These are phyloP conservation scores for Camellia sinensis DNA, from an alignment of 148 eudicot species.

Conservation along the genomic window DNA sequence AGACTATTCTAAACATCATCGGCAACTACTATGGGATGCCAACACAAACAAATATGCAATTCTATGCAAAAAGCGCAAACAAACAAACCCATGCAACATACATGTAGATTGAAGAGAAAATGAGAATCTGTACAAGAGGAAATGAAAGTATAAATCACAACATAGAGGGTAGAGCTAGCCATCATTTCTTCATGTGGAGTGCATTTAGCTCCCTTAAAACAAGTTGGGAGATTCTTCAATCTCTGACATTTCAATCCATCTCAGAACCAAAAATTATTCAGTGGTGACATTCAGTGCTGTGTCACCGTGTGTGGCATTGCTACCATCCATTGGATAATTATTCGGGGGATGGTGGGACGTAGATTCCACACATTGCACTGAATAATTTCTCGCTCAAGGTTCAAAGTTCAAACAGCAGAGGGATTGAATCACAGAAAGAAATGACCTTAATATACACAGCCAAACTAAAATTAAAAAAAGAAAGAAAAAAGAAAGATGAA, in stretches of 20 bases:
- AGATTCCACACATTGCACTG: no score
- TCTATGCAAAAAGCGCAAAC: no score
- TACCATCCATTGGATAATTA: no score
- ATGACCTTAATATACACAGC: constrained; percentile 1
- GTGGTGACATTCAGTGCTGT: no score
- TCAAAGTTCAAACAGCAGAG: not conserved
- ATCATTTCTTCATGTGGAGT: not conserved
- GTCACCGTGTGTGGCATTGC: no score
- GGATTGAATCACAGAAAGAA: not conserved
- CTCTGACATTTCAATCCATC: not conserved
- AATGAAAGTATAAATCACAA: not conserved
- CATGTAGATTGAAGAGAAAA: not conserved
- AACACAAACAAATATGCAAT: not conserved
- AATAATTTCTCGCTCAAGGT: not conserved
- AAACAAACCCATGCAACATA: not conserved
- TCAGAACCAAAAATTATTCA: not conserved
- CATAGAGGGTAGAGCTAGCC: not conserved
- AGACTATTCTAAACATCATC: no score
- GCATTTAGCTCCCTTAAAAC: not conserved
- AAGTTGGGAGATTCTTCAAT: not conserved
- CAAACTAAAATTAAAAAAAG: constrained; percentile 1
- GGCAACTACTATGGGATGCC: no score
- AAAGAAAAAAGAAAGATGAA: not conserved
- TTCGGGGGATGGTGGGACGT: no score
- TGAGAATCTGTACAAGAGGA: not conserved